Evolutionary conservation across 345 rosid species (phyloP).

Genomic region (Rhodamnia argentea): DNA sequence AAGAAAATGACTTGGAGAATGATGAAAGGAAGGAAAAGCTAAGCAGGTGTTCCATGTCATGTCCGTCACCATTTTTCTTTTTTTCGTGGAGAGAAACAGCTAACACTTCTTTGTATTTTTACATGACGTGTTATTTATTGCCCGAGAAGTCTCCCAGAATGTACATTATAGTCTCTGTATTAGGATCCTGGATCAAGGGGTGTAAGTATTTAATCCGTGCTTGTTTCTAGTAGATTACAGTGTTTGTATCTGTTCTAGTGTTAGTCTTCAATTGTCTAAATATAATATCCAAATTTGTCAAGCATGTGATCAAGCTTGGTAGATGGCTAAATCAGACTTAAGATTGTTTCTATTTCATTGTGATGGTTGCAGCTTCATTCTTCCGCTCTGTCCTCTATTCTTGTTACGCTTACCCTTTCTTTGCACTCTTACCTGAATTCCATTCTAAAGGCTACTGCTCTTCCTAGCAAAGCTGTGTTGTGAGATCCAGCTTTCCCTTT

Average conservation of each 20-base stretch:
- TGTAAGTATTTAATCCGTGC: background rate
- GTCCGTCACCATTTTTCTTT: background rate
- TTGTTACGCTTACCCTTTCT: background rate
- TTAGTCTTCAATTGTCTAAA: too few relatives aligned
- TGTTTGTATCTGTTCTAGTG: background rate
- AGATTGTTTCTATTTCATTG: too few relatives aligned
- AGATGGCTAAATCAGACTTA: too few relatives aligned
- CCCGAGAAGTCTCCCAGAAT: background rate
- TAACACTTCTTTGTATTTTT: background rate
- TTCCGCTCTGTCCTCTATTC: background rate
- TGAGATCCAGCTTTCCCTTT: background rate
- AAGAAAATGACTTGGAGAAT: conserved; percentile 31
- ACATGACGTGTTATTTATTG: background rate
- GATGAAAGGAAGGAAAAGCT: conserved; percentile 9
- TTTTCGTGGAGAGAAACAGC: background rate
- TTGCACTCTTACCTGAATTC: background rate
- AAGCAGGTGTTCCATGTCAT: background rate
- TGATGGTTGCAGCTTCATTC: background rate
- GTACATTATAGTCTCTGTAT: background rate
- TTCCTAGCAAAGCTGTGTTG: background rate
- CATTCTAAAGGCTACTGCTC: background rate
- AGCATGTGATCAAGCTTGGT: too few relatives aligned
- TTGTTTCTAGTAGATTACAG: background rate
- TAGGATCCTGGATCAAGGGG: background rate
- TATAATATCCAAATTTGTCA: too few relatives aligned